These are phyloP conservation scores for Rhododendron ovatum DNA, from an alignment of 148 eudicot genomes.

Conservation along the genomic window DNA sequence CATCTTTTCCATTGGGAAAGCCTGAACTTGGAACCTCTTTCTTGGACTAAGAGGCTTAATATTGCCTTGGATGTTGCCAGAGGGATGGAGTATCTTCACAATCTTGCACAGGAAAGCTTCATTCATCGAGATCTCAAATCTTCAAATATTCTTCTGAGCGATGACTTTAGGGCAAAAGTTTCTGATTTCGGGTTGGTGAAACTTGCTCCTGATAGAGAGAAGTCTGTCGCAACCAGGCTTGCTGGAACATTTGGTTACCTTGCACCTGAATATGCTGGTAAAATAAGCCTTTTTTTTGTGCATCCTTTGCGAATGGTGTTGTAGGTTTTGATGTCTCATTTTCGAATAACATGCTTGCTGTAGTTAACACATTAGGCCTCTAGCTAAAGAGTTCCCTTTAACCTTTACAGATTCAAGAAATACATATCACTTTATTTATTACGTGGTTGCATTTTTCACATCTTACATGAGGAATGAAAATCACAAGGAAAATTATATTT, in stretches of 20 bases:
- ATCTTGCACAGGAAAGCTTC: constrained; percentile 62
- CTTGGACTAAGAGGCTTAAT: constrained; percentile 56
- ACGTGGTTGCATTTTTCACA: not conserved
- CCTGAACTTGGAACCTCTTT: constrained; percentile 47
- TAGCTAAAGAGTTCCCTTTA: not conserved
- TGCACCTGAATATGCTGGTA: constrained; percentile 90
- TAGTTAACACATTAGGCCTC: not conserved
- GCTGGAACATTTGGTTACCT: constrained; percentile 86
- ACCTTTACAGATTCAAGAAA: not conserved
- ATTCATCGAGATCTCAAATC: constrained; percentile 79
- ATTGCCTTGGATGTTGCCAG: constrained; percentile 77
- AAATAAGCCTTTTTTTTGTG: not conserved
- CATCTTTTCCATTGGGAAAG: constrained; percentile 64
- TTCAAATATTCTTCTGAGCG: constrained; percentile 63
- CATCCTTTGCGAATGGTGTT: not conserved
- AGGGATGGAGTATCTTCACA: constrained; percentile 76
- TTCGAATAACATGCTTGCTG: not conserved
- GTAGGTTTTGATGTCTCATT: not conserved
- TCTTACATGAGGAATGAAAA: not conserved
- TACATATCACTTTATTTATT: not conserved
- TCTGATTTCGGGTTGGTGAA: constrained; percentile 78
- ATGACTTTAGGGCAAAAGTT: constrained; percentile 68
- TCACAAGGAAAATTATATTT: not conserved
- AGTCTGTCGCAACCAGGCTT: constrained; percentile 64
- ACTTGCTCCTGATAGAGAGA: constrained; percentile 68